A percentile compares a stretch with the other conserved stretches of the same genome.
Evolutionary conservation across 176 grass and related monocot genomes (phyloP).

Genomic region (Zoysia pacifica): DNA sequence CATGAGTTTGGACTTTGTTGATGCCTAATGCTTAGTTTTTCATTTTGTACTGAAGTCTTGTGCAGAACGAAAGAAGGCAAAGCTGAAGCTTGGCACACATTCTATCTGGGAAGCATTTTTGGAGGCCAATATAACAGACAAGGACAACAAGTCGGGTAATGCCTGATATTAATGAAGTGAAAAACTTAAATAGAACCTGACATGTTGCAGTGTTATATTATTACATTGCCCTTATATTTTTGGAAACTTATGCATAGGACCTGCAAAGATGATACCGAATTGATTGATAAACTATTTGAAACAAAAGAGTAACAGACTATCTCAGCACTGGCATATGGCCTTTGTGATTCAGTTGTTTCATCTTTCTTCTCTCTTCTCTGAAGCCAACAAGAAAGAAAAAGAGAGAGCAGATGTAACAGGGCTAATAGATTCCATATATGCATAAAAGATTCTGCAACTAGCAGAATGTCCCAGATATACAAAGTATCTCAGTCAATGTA

Average conservation of each 20-base stretch:
- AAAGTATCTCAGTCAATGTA: not conserved
- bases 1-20: conserved; percentile 20
- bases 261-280: not conserved
- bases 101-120: conserved; percentile 87
- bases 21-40: conserved; percentile 26
- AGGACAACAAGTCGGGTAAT: conserved; percentile 58
- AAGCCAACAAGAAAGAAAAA: not conserved
- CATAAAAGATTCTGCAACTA: conserved; percentile 3
- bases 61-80: conserved; percentile 65
- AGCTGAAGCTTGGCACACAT: conserved; percentile 58
- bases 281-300: not conserved
- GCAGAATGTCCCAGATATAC: conserved; percentile 13
- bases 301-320: not conserved
- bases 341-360: not conserved
- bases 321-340: conserved; percentile 11
- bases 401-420: conserved; percentile 9
- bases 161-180: conserved; percentile 24
- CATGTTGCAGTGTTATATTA: conserved; percentile 6
- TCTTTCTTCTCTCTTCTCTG: conserved; percentile 6
- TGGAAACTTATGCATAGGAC: too few relatives aligned
- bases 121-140: conserved; percentile 56
- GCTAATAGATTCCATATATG: not conserved
- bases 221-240: conserved; percentile 1
- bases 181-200: conserved; percentile 11
- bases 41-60: conserved; percentile 63